A percentile compares a stretch with the other conserved stretches of the same genome.
These are phyloP conservation scores for Starmera dryadoides DNA, from an alignment of 805 yeast species.

Conservation along the genomic window DNA sequence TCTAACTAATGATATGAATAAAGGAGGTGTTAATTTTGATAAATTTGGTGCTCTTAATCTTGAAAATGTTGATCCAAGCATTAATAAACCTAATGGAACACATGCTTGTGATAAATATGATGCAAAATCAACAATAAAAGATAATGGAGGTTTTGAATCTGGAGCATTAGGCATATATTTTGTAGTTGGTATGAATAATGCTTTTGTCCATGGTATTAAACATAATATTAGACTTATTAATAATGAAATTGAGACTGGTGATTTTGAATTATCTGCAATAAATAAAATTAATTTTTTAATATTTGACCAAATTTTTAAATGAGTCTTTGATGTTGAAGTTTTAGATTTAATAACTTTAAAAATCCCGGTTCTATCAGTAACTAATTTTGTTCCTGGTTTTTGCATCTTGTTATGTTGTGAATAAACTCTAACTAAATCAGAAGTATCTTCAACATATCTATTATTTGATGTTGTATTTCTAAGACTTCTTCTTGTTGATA, in stretches of 20 bases:
- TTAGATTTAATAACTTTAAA: background rate
- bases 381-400: constrained; percentile 9
- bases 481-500: constrained; percentile 12
- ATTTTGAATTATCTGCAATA: constrained; percentile 41
- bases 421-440: background rate
- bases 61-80: constrained; percentile 85
- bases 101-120: constrained; percentile 78
- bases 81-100: constrained; percentile 77
- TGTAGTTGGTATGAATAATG: constrained; percentile 50
- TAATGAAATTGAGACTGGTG: constrained; percentile 73
- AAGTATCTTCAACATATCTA: background rate
- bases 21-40: constrained; percentile 59
- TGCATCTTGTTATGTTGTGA: background rate
- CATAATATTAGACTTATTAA: constrained; percentile 57
- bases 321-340: no score
- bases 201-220: constrained; percentile 83
- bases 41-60: constrained; percentile 53
- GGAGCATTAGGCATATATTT: constrained; percentile 68
- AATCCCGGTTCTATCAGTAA: background rate
- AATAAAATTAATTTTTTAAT: no score
- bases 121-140: constrained; percentile 77
- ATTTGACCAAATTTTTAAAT: constrained; percentile 7
- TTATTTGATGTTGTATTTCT: no score
- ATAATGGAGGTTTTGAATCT: constrained; percentile 75
- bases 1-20: constrained; percentile 48